These are phyloP conservation scores for Raffaelea deltoideospora DNA, from an alignment of 2,329 filamentous ascomycete species.

Conservation along the genomic window DNA sequence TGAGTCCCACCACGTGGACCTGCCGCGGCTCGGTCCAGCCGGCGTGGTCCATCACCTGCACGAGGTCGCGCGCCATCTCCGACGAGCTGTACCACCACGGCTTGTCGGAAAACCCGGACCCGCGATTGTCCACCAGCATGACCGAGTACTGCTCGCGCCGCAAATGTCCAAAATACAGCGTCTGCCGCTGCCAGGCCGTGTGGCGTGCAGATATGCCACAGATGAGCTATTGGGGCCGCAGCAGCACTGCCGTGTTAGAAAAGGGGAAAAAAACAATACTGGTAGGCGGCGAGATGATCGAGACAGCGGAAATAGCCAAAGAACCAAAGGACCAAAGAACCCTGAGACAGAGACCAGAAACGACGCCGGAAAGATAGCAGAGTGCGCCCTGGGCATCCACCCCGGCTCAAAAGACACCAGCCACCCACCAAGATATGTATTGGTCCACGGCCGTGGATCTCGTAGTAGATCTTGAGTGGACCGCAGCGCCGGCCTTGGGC, in stretches of 20 bases:
- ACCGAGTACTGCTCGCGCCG: constrained; percentile 52
- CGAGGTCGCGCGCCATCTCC: constrained; percentile 66
- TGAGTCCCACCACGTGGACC: constrained; percentile 60
- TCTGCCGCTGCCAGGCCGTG: constrained; percentile 69
- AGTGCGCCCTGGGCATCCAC: neutral
- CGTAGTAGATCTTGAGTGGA: constrained; percentile 62
- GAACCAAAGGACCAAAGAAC: neutral
- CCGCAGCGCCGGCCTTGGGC: constrained; percentile 57
- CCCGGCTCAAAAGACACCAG: constrained; percentile 1
- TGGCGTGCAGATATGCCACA: constrained; percentile 62
- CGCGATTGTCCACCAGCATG: constrained; percentile 70
- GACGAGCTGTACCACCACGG: constrained; percentile 66
- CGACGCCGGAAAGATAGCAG: too few species aligned
- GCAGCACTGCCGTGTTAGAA: constrained; percentile 4
- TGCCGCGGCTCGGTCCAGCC: constrained; percentile 30
- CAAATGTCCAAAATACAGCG: constrained; percentile 64
- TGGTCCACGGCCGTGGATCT: constrained; percentile 63
- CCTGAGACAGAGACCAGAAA: too few species aligned
- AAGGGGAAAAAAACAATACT: too few species aligned
- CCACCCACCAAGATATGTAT: constrained; percentile 56
- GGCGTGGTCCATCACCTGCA: constrained; percentile 55
- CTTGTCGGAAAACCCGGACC: constrained; percentile 67
- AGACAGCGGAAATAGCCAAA: neutral
- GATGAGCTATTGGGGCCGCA: too few species aligned
- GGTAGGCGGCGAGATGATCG: neutral